Conservation (phyloP, 2,329 filamentous ascomycete species). For the Diaporthe citrichinensis region DNA sequence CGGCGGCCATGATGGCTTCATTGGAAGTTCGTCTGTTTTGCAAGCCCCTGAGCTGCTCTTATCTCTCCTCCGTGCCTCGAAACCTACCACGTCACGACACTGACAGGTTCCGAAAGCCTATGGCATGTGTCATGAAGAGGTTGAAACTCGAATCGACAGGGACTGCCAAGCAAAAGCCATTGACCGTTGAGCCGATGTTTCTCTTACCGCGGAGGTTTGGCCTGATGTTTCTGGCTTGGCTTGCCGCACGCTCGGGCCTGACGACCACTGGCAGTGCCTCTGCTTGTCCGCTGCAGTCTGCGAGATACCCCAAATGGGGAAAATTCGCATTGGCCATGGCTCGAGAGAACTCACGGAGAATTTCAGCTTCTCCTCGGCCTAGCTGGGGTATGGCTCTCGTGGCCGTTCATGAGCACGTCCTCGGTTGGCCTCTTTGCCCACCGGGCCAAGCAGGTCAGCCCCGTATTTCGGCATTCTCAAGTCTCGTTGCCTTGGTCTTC, state of each 20-base stretch:
- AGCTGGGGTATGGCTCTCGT: neutral
- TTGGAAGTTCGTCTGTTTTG: neutral
- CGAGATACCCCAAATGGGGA: neutral
- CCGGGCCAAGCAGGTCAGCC: neutral
- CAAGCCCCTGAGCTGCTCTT: slow-evolving; percentile 19
- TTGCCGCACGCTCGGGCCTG: slow-evolving; percentile 32
- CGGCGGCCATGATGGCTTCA: slow-evolving; percentile 23
- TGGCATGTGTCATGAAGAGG: slow-evolving; percentile 30
- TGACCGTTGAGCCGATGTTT: slow-evolving; percentile 29
- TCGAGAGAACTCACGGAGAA: neutral
- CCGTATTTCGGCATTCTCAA: neutral
- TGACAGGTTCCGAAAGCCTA: slow-evolving; percentile 30
- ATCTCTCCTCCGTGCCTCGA: slow-evolving; percentile 10
- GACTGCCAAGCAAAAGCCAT: slow-evolving; percentile 9
- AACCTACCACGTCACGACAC: slow-evolving; percentile 31
- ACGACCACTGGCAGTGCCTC: neutral
- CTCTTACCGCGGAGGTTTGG: slow-evolving; percentile 36
- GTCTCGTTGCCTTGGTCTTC: neutral
- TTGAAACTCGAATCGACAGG: slow-evolving; percentile 28
- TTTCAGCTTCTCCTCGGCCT: slow-evolving; percentile 1
- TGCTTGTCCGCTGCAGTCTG: slow-evolving; percentile 1
- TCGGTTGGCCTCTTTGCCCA: neutral
- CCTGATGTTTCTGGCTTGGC: slow-evolving; percentile 37
- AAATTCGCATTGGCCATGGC: neutral
- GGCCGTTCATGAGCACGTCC: slow-evolving; percentile 5